A percentile compares a stretch with the other conserved stretches of the same genome.
These are phyloP conservation scores for Entoloma clypeatum DNA, from an alignment of 1,284 basidiomycete genomes.

Conservation along the genomic window DNA sequence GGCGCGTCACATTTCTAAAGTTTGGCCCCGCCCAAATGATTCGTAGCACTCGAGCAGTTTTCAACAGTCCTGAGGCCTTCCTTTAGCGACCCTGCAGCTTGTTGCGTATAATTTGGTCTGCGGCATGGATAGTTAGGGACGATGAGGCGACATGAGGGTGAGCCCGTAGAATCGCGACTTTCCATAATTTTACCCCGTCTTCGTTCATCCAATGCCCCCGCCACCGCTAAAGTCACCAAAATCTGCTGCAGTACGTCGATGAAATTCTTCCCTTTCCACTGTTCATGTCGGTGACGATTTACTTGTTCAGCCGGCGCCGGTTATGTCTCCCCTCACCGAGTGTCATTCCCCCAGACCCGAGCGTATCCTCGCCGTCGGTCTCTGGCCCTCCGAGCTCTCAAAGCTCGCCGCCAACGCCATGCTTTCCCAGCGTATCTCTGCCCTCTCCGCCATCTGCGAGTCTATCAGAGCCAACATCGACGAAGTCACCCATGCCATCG, in stretches of 20 bases:
- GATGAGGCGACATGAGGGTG: no score
- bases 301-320: slow-evolving; percentile 80
- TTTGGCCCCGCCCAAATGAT: no score
- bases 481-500: slow-evolving; percentile 94
- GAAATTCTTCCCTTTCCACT: slow-evolving; percentile 1
- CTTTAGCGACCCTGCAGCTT: no score
- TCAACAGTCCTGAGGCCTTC: no score
- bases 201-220: slow-evolving; percentile 13
- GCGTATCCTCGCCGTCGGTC: slow-evolving; percentile 88
- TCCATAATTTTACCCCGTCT: slow-evolving; percentile 1
- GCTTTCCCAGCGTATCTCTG: slow-evolving; percentile 97
- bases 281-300: slow-evolving; percentile 13
- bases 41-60: no score
- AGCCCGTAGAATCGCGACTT: no score
- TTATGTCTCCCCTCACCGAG: slow-evolving; percentile 56
- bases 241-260: slow-evolving; percentile 84
- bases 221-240: slow-evolving; percentile 70
- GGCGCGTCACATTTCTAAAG: no score
- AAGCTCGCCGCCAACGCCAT: slow-evolving; percentile 99
- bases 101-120: no score
- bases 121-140: no score
- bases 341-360: slow-evolving; percentile 46
- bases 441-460: slow-evolving; percentile 98
- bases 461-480: slow-evolving; percentile 99
- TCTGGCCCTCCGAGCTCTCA: slow-evolving; percentile 98